These are phyloP conservation scores for Rhodotorula sp. DNA, from an alignment of 1,284 basidiomycete genomes.

Conservation along the genomic window DNA sequence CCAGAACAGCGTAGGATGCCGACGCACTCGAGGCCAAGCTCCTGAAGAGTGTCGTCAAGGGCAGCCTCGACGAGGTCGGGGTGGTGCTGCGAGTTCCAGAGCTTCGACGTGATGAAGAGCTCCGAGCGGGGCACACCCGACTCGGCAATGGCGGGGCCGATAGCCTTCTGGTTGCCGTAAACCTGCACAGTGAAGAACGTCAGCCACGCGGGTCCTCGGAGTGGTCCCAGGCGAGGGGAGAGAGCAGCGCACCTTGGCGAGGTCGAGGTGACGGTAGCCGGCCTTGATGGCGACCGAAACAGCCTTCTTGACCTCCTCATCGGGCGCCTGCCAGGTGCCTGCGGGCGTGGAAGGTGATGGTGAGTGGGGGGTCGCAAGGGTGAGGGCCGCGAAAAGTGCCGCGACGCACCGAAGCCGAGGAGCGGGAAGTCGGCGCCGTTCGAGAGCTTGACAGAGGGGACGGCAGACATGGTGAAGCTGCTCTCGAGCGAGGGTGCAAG, in stretches of 20 bases:
- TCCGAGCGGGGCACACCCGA: constrained; percentile 48
- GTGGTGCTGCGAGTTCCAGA: constrained; percentile 20
- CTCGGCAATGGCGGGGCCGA: constrained; percentile 2
- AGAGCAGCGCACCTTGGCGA: constrained; percentile 61
- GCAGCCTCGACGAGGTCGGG: constrained; percentile 47
- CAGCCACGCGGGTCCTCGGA: not conserved
- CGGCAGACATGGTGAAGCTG: not conserved
- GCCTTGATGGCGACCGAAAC: constrained; percentile 37
- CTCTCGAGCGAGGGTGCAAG: not conserved
- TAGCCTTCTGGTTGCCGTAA: constrained; percentile 29
- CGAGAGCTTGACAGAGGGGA: constrained; percentile 16
- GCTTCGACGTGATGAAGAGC: constrained; percentile 49
- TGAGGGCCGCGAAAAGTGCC: not conserved
- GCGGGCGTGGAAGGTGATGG: not conserved
- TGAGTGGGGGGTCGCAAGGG: not conserved
- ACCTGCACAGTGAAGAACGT: not conserved
- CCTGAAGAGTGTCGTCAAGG: constrained; percentile 52
- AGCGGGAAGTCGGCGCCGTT: constrained; percentile 25
- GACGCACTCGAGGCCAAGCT: constrained; percentile 47
- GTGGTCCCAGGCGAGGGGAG: too few relatives aligned
- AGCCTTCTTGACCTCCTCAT: constrained; percentile 29
- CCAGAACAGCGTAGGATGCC: too few relatives aligned
- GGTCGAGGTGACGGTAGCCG: constrained; percentile 66
- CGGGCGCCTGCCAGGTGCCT: constrained; percentile 36
- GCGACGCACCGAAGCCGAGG: constrained; percentile 26